Evolutionary conservation across 2,329 filamentous ascomycete species (phyloP), one percentile per base, ranked within the genome.

Genomic region (Aureobasidium sp.): DNA sequence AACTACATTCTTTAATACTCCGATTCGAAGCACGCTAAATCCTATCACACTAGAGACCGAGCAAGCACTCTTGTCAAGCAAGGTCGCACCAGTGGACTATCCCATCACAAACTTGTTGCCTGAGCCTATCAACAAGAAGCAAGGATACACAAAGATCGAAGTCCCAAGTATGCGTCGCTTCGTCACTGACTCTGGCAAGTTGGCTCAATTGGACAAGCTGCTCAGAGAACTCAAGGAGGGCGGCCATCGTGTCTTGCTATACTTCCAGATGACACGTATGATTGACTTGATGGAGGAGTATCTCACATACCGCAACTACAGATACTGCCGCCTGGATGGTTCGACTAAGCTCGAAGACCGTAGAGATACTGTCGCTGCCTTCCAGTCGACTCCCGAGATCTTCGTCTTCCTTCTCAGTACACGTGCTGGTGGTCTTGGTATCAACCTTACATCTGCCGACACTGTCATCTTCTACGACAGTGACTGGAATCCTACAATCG

Each of bases 221-320:
- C 82, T 99, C 15, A 89, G 89, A 73, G 84, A 91, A 74, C 86
- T 99, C 70, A 99, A 97, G 82, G 88, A 91, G 65, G 90, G 89
- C 66, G 89, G 89, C 39, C 94, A 99, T 69, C 91, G 94, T 71
- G 94, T 99, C 26, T 81, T 99, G 60, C 80, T 99, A 23, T 99
- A 99, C 82, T 99, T 99, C 89, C 94, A 99, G 80, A 99, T 99
- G 94, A 99, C 94, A 4, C 89, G 90, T 72, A 99, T 99, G 94
- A 97, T 99, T 72, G 93, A 99, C 74, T 80, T 99, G 64, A 97
- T 97, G 90, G 94, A 99, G 75, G 94, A 99, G 76, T 99, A 97
- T 70, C 81, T 99, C 63, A 97, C 94, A 0, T 97, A 97, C 78
- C 90, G 94, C 73, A 97, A 97, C 78, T 97, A 96, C 86, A 97